Conservation (phyloP, 1,284 basidiomycete genomes). For the Rhizoctonia solani region DNA sequence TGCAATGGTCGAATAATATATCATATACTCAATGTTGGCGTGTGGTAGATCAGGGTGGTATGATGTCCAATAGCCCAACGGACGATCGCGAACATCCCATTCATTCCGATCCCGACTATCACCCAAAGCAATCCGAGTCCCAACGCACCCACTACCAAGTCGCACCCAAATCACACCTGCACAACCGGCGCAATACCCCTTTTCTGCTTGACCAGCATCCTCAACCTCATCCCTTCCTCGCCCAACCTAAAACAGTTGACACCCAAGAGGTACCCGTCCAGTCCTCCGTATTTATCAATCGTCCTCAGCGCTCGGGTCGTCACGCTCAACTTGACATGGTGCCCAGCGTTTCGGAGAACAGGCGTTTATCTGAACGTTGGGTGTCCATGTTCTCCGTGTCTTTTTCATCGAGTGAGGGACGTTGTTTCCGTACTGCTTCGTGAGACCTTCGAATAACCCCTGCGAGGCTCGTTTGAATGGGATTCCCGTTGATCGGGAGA, state of each 20-base stretch:
- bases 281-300: constrained; percentile 81
- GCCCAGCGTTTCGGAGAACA: constrained; percentile 67
- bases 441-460: constrained; percentile 80
- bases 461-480: constrained; percentile 72
- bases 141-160: too few species aligned
- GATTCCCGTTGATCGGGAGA: neutral
- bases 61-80: too few species aligned
- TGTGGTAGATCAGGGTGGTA: too few species aligned
- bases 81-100: too few species aligned
- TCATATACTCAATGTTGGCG: neutral
- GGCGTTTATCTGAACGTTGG: constrained; percentile 79
- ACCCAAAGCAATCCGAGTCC: too few species aligned
- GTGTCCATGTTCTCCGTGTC: constrained; percentile 87
- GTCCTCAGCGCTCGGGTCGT: constrained; percentile 75
- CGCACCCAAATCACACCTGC: constrained; percentile 5
- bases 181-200: neutral
- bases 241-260: constrained; percentile 69
- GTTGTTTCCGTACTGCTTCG: constrained; percentile 83
- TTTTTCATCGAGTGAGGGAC: constrained; percentile 90
- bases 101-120: too few species aligned
- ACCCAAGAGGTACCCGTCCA: constrained; percentile 76
- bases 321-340: constrained; percentile 64
- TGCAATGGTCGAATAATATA: neutral
- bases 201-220: constrained; percentile 55
- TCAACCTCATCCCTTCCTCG: constrained; percentile 72